A percentile compares a stretch with the other conserved stretches of the same genome.
Evolutionary conservation across 164 flowering plant species (phyloP).

Genomic region (Sextonia rubra): DNA sequence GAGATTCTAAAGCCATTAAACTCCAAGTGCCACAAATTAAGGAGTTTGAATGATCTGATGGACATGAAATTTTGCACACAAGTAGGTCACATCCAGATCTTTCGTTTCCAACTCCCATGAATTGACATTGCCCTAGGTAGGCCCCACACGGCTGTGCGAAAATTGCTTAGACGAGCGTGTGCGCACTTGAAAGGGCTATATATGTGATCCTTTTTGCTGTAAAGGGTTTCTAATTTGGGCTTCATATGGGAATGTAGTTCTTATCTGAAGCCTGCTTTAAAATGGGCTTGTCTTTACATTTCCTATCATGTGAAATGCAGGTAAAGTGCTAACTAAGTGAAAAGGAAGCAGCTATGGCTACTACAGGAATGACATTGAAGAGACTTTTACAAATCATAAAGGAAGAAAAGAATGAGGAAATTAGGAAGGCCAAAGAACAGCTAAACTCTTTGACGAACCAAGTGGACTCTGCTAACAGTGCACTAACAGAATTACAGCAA

Average conservation of each 20-base stretch:
- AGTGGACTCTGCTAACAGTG: slow-evolving; percentile 33
- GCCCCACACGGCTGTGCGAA: too few species aligned
- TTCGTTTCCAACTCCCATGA: too few species aligned
- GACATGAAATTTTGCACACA: too few species aligned
- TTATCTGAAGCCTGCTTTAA: neutral
- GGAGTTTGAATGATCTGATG: too few species aligned
- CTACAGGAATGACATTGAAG: slow-evolving; percentile 30
- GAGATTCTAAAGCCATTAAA: too few species aligned
- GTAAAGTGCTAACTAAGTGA: slow-evolving; percentile 49
- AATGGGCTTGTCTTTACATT: neutral
- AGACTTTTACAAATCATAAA: slow-evolving; percentile 26
- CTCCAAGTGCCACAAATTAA: too few species aligned
- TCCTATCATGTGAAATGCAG: slow-evolving; percentile 34
- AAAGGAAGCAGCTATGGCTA: slow-evolving; percentile 33
- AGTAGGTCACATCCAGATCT: too few species aligned
- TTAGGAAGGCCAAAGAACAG: slow-evolving; percentile 33
- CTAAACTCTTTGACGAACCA: slow-evolving; percentile 28
- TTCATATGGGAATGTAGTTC: neutral
- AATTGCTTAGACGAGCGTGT: too few species aligned
- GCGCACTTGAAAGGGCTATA: too few species aligned
- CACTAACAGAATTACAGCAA: slow-evolving; percentile 41
- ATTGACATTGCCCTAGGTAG: too few species aligned
- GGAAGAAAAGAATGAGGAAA: slow-evolving; percentile 27
- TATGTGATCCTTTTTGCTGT: too few species aligned
- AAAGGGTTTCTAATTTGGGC: too few species aligned